Evolutionary conservation across 179 eudicot genomes (phyloP).

Genomic region (Beta macrorhiza): DNA sequence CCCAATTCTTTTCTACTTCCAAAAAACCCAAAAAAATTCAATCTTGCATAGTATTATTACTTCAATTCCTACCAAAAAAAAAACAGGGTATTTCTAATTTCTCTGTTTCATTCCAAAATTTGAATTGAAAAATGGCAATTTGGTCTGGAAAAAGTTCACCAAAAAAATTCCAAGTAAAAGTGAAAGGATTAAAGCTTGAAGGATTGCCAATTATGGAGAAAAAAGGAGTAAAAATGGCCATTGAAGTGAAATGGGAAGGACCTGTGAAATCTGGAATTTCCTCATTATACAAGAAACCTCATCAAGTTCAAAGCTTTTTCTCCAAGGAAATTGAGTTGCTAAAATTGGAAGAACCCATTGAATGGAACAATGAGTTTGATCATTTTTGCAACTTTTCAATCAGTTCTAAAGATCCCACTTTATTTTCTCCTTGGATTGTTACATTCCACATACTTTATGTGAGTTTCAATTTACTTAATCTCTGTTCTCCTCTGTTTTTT

Average conservation of each 20-base stretch:
- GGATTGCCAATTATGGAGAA: constrained; percentile 18
- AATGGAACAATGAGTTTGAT: constrained; percentile 47
- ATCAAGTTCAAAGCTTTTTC: constrained; percentile 19
- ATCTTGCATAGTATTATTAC: background rate
- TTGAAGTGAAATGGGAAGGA: constrained; percentile 54
- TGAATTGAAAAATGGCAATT: constrained; percentile 31
- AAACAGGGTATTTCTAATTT: background rate
- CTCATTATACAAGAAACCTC: constrained; percentile 32
- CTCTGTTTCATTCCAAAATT: too few species aligned
- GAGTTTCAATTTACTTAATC: constrained; percentile 18
- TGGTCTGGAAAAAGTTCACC: constrained; percentile 41
- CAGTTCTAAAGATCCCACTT: constrained; percentile 29
- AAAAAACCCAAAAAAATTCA: background rate
- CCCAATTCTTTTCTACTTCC: background rate
- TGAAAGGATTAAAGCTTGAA: constrained; percentile 39
- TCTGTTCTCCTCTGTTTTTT: background rate
- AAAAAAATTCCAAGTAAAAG: constrained; percentile 45
- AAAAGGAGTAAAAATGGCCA: constrained; percentile 23
- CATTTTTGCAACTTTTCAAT: constrained; percentile 36
- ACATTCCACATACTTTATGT: constrained; percentile 46
- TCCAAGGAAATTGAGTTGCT: constrained; percentile 16
- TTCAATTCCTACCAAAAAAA: background rate
- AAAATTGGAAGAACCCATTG: constrained; percentile 25
- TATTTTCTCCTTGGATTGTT: constrained; percentile 37
- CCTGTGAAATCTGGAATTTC: constrained; percentile 35